Conservation (phyloP, 164 flowering plant species). For the Vitis labrusca region DNA sequence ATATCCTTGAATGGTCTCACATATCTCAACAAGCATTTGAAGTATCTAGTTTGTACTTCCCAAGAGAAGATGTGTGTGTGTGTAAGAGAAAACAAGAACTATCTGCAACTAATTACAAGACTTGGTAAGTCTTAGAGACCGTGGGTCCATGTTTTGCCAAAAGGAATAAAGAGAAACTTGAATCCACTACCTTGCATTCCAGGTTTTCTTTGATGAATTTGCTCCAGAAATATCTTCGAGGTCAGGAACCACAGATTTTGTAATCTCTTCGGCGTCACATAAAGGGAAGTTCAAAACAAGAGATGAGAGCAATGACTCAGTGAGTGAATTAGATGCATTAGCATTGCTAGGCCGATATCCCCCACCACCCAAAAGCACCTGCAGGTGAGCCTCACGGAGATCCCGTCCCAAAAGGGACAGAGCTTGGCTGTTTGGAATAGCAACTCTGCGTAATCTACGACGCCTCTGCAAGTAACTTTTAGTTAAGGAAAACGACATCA, state of each 20-base stretch:
- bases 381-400: conserved; percentile 70
- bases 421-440: conserved; percentile 57
- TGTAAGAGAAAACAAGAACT: background rate
- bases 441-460: conserved; percentile 59
- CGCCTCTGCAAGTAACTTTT: conserved; percentile 54
- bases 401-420: conserved; percentile 61
- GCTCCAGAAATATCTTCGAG: conserved; percentile 40
- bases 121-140: too few relatives aligned
- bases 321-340: conserved; percentile 34
- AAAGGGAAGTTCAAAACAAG: conserved; percentile 49
- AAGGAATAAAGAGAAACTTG: background rate
- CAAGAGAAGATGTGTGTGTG: background rate
- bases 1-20: background rate
- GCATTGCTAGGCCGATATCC: conserved; percentile 49
- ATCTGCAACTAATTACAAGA: background rate
- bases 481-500: conserved; percentile 23
- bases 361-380: conserved; percentile 63
- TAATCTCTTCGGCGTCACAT: conserved; percentile 56
- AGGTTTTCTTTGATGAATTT: conserved; percentile 29
- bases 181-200: conserved; percentile 54
- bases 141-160: too few relatives aligned
- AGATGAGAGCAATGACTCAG: conserved; percentile 60
- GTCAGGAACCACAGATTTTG: conserved; percentile 43
- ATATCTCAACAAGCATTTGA: background rate
- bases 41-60: background rate